A percentile compares a stretch with the other conserved stretches of the same genome.
phyloP scores from a whole-genome alignment of 192 early-diverging fungal species.

The Gamsiella multidivaricata region DNA sequence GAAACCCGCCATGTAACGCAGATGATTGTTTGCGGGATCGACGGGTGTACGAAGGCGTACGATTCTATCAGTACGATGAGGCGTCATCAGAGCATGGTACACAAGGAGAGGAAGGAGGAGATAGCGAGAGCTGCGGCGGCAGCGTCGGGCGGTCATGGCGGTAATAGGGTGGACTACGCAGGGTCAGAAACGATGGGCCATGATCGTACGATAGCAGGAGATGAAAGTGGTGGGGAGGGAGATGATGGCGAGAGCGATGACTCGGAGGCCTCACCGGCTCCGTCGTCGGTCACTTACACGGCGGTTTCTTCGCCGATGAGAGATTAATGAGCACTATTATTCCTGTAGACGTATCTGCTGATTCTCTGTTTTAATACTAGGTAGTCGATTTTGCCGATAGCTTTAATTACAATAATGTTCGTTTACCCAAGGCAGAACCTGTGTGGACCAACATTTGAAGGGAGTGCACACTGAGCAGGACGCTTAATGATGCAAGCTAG shows the following conservation, averaged over 20 bases:
- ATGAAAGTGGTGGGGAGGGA: not conserved
- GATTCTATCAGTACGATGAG: slow-evolving; percentile 50
- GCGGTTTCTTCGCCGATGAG: not conserved
- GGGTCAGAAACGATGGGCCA: not conserved
- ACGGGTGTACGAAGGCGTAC: slow-evolving; percentile 51
- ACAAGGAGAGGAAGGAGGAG: slow-evolving; percentile 29
- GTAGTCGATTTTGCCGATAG: no score
- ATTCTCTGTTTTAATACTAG: no score
- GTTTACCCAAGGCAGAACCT: no score
- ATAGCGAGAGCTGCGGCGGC: slow-evolving; percentile 1
- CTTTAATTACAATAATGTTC: no score
- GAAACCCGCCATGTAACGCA: slow-evolving; percentile 47
- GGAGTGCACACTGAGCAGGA: no score
- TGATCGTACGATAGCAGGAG: not conserved
- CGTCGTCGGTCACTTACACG: not conserved
- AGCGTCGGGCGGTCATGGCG: not conserved
- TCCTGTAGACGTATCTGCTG: no score
- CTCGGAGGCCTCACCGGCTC: not conserved
- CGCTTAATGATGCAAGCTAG: no score
- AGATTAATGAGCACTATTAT: no score
- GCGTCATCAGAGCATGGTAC: slow-evolving; percentile 51
- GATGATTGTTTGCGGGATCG: slow-evolving; percentile 48
- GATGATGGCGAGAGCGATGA: not conserved
- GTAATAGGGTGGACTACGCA: not conserved
- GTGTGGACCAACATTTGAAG: no score